phyloP scores from a whole-genome alignment of 2,329 filamentous ascomycete species.

The Fusarium sp. region DNA sequence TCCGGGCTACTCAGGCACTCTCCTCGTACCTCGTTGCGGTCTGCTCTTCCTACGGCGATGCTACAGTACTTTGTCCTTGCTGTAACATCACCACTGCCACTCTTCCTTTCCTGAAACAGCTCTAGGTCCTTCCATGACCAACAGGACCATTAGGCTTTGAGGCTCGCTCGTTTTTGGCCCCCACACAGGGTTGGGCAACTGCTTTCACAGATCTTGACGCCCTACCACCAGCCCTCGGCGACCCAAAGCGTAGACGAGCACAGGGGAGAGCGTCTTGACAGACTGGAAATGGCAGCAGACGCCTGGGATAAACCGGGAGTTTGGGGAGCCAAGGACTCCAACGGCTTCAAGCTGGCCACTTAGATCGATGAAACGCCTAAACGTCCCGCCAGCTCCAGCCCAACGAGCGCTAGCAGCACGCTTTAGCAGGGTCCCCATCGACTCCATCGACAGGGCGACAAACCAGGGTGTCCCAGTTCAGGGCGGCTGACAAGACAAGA shows the following conservation, averaged over 20 bases:
- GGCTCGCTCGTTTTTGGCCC: constrained; percentile 36
- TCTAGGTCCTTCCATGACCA: constrained; percentile 40
- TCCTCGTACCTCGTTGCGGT: constrained; percentile 21
- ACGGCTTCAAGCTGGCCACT: constrained; percentile 21
- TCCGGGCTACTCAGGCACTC: constrained; percentile 11
- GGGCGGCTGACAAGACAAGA: constrained; percentile 37
- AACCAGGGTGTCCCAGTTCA: constrained; percentile 40
- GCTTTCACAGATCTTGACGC: constrained; percentile 37
- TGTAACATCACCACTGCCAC: constrained; percentile 21
- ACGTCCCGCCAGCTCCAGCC: constrained; percentile 41
- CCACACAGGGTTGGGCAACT: constrained; percentile 41
- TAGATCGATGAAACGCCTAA: constrained; percentile 33
- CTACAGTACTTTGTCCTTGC: constrained; percentile 22
- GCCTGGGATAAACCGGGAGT: constrained; percentile 35
- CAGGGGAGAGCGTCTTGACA: constrained; percentile 28
- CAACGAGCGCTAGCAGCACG: constrained; percentile 40
- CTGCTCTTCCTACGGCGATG: constrained; percentile 17
- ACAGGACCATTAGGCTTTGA: constrained; percentile 24
- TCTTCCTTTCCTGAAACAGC: constrained; percentile 20
- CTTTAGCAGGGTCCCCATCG: constrained; percentile 31
- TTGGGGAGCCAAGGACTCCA: constrained; percentile 32
- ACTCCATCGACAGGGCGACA: constrained; percentile 40
- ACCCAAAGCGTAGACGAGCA: constrained; percentile 16
- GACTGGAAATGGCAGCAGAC: constrained; percentile 25
- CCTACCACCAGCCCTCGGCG: constrained; percentile 29